phyloP scores from a whole-genome alignment of 805 yeast genomes.

The Metschnikowia reukaufii region DNA sequence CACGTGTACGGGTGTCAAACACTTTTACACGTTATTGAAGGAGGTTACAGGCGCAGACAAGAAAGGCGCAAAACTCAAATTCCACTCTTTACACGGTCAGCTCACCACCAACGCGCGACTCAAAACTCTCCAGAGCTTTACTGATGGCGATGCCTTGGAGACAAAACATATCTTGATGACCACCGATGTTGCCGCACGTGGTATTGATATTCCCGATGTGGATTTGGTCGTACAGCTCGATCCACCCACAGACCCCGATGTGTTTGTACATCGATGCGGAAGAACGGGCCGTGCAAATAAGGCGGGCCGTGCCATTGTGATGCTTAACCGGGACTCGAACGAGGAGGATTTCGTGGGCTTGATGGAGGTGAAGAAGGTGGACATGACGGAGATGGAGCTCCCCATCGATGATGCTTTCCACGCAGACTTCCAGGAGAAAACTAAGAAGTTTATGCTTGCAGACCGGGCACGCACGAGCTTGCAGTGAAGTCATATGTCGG shows the following conservation, averaged over 20 bases:
- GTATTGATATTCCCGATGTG: conserved; percentile 92
- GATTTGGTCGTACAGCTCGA: conserved; percentile 92
- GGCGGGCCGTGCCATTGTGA: conserved; percentile 73
- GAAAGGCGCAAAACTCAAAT: conserved; percentile 22
- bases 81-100: conserved; percentile 89
- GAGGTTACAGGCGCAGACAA: conserved; percentile 27
- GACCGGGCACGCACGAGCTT: conserved; percentile 79
- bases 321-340: conserved; percentile 66
- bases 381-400: conserved; percentile 42
- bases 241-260: conserved; percentile 91
- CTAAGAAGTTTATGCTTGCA: conserved; percentile 56
- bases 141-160: conserved; percentile 40
- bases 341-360: conserved; percentile 84
- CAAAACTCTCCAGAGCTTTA: conserved; percentile 65
- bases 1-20: conserved; percentile 81
- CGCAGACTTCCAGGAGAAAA: conserved; percentile 23
- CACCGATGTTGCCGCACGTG: conserved; percentile 98
- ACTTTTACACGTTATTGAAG: conserved; percentile 62
- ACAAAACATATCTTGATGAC: conserved; percentile 70
- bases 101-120: conserved; percentile 76
- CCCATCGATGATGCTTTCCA: conserved; percentile 28
- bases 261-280: conserved; percentile 92
- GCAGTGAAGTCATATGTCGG: conserved; percentile 82
- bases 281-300: conserved; percentile 92
- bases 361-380: conserved; percentile 66